A percentile compares a stretch with the other conserved stretches of the same genome.
These are phyloP conservation scores for Peterozyma xylosa DNA, from an alignment of 805 yeast genomes.

Conservation along the genomic window DNA sequence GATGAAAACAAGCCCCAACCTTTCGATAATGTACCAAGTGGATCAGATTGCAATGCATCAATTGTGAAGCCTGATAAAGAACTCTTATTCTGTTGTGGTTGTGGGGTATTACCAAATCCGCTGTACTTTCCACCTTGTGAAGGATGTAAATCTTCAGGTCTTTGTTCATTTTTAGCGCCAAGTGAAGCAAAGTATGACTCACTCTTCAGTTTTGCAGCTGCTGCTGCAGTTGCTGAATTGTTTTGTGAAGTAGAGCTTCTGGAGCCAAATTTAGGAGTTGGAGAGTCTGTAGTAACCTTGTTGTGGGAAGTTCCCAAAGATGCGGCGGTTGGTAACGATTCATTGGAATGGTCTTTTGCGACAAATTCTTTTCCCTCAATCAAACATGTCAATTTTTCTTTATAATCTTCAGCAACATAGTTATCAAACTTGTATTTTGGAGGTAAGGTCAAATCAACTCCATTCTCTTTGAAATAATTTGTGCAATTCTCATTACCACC, in stretches of 20 bases:
- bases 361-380: slow-evolving; percentile 68
- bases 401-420: slow-evolving; percentile 91
- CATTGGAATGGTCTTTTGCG: slow-evolving; percentile 53
- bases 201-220: slow-evolving; percentile 40
- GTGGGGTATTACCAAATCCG: slow-evolving; percentile 85
- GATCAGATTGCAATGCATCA: slow-evolving; percentile 72
- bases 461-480: slow-evolving; percentile 62
- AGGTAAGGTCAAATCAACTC: slow-evolving; percentile 56
- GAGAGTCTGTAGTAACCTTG: slow-evolving; percentile 2
- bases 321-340: slow-evolving; percentile 26
- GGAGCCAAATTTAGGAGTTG: slow-evolving; percentile 6
- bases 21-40: slow-evolving; percentile 80
- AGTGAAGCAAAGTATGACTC: slow-evolving; percentile 78
- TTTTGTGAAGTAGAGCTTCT: not conserved
- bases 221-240: not conserved
- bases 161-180: slow-evolving; percentile 61
- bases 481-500: slow-evolving; percentile 85
- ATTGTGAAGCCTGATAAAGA: slow-evolving; percentile 51
- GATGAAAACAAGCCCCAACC: slow-evolving; percentile 93
- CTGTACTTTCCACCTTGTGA: slow-evolving; percentile 89
- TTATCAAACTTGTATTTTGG: slow-evolving; percentile 78
- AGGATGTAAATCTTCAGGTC: slow-evolving; percentile 81
- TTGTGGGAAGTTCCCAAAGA: slow-evolving; percentile 8
- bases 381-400: slow-evolving; percentile 66
- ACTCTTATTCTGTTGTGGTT: slow-evolving; percentile 30